Conservation (phyloP, 2,329 filamentous ascomycete genomes). For the Fusarium denticulatum region DNA sequence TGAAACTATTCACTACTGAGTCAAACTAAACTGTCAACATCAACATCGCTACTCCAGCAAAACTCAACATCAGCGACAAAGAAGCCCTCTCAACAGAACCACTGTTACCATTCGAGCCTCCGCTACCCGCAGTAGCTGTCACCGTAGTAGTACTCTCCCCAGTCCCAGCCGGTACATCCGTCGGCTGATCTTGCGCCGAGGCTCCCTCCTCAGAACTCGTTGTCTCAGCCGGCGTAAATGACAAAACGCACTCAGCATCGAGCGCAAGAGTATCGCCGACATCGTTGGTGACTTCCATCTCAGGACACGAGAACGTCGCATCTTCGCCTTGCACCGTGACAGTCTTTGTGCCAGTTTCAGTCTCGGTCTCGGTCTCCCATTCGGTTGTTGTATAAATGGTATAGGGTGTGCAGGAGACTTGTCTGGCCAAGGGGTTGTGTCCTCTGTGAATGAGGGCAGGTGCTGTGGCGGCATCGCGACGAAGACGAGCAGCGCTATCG, state of each 20-base stretch:
- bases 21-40: fast-evolving
- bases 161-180: not conserved
- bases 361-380: not conserved
- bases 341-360: not conserved
- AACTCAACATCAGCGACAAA: not conserved
- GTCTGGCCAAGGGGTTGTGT: not conserved
- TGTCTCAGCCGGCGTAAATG: not conserved
- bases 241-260: conserved; percentile 2
- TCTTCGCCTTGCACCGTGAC: not conserved
- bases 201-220: not conserved
- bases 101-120: not conserved
- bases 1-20: no score
- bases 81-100: not conserved
- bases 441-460: fast-evolving
- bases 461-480: not conserved
- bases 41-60: not conserved
- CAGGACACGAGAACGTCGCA: conserved; percentile 4
- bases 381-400: not conserved
- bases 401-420: not conserved
- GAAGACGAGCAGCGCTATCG: not conserved
- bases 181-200: not conserved
- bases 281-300: conserved; percentile 15
- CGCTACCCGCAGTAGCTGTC: not conserved
- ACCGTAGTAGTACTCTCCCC: not conserved
- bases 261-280: not conserved